Conservation (phyloP, 345 rosid genomes). For the Ailanthus altissimus region DNA sequence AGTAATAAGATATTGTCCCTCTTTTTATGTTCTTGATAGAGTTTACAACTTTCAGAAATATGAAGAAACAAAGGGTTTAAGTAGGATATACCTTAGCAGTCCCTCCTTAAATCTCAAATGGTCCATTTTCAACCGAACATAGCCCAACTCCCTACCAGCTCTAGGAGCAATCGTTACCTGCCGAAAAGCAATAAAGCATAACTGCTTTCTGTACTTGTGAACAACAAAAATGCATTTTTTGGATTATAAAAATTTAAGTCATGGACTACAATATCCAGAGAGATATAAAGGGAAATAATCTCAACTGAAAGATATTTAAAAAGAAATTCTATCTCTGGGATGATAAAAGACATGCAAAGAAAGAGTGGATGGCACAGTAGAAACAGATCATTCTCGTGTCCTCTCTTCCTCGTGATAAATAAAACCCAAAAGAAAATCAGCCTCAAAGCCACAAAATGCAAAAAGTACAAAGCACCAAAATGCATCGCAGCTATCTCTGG, state of each 20-base stretch:
- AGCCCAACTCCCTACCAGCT: slow-evolving; percentile 92
- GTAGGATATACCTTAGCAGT: slow-evolving; percentile 63
- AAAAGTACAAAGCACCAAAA: too few species aligned
- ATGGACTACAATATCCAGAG: too few species aligned
- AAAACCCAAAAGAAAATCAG: too few species aligned
- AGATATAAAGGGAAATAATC: too few species aligned
- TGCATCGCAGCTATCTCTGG: too few species aligned
- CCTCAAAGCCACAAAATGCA: too few species aligned
- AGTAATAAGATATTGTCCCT: neutral
- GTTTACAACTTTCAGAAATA: neutral
- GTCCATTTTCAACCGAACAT: slow-evolving; percentile 88
- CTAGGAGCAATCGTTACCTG: slow-evolving; percentile 90
- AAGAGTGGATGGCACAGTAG: too few species aligned
- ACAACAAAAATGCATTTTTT: neutral
- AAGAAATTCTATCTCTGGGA: too few species aligned
- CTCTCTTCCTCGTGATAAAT: too few species aligned
- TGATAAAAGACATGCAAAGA: too few species aligned
- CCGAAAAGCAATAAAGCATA: slow-evolving; percentile 25
- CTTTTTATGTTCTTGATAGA: neutral
- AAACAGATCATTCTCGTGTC: too few species aligned
- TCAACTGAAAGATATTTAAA: too few species aligned
- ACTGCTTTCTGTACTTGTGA: neutral
- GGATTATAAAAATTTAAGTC: neutral
- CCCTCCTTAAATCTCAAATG: slow-evolving; percentile 77
- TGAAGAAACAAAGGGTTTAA: neutral